Evolutionary conservation across 129 eudicot genomes (phyloP).

Genomic region (Gnaphalium uliginosum): DNA sequence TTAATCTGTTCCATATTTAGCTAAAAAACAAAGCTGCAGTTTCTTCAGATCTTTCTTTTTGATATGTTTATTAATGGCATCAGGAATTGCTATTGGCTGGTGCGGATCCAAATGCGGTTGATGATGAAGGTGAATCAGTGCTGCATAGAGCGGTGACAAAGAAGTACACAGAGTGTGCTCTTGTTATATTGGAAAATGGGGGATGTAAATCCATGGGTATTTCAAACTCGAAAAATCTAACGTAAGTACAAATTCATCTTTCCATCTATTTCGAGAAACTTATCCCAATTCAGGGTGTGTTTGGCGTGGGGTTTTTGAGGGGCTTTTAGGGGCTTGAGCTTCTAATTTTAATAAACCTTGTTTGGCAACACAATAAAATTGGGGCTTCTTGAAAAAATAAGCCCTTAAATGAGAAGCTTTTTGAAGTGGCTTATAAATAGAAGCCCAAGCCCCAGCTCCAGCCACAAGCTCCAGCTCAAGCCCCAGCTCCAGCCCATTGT

Average conservation of each 20-base stretch:
- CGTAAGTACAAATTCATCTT: conserved; percentile 55
- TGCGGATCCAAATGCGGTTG: conserved; percentile 99
- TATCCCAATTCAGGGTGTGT: too few relatives aligned
- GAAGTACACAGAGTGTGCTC: conserved; percentile 94
- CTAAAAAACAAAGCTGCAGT: conserved; percentile 6
- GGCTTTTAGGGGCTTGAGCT: too few relatives aligned
- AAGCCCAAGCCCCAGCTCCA: too few relatives aligned
- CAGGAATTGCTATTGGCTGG: conserved; percentile 96
- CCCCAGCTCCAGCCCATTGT: too few relatives aligned
- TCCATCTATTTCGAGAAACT: conserved; percentile 8
- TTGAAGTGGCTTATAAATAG: too few relatives aligned
- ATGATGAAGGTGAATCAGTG: conserved; percentile 98
- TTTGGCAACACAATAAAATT: too few relatives aligned
- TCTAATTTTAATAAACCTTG: too few relatives aligned
- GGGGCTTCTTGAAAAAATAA: too few relatives aligned
- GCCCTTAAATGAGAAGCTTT: too few relatives aligned
- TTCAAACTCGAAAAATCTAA: conserved; percentile 69
- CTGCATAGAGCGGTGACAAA: conserved; percentile 96
- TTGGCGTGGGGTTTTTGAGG: too few relatives aligned
- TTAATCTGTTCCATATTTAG: background rate
- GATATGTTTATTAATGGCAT: conserved; percentile 22
- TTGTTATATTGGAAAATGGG: conserved; percentile 85
- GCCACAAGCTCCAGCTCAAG: too few relatives aligned
- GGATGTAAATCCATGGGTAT: conserved; percentile 94
- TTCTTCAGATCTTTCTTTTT: conserved; percentile 6